A percentile compares a stretch with the other conserved stretches of the same genome.
Conservation (phyloP, 1,139 yeast genomes). For the Pichia inconspicua region DNA sequence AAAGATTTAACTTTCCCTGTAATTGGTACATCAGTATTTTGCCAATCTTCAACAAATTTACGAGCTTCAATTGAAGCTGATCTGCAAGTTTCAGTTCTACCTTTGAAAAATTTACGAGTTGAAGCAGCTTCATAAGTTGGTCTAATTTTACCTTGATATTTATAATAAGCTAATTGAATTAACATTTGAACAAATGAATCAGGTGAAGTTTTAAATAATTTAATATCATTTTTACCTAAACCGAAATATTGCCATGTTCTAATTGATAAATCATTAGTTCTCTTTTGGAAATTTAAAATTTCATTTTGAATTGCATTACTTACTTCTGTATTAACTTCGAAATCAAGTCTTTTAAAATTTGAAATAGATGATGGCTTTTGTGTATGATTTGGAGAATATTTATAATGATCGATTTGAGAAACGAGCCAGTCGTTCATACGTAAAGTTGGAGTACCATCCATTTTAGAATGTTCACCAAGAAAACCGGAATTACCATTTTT, state of each 20-base stretch:
- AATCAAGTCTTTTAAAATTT: slow-evolving; percentile 30
- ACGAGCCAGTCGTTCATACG: slow-evolving; percentile 75
- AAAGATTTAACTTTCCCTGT: slow-evolving; percentile 62
- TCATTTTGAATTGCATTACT: slow-evolving; percentile 44
- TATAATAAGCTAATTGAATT: slow-evolving; percentile 71
- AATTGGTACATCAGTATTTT: slow-evolving; percentile 44
- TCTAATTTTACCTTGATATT: slow-evolving; percentile 69
- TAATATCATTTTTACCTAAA: slow-evolving; percentile 64
- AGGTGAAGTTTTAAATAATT: slow-evolving; percentile 62
- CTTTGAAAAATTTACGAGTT: slow-evolving; percentile 79
- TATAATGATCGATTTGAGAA: slow-evolving; percentile 31
- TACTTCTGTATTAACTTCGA: slow-evolving; percentile 48
- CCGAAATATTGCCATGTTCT: slow-evolving; percentile 66
- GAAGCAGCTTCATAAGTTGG: slow-evolving; percentile 98
- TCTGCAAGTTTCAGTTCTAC: slow-evolving; percentile 96
- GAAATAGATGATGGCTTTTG: neutral
- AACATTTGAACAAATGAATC: slow-evolving; percentile 73
- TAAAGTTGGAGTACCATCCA: slow-evolving; percentile 97
- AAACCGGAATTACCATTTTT: slow-evolving; percentile 87
- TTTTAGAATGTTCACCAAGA: slow-evolving; percentile 92
- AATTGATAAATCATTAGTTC: slow-evolving; percentile 49
- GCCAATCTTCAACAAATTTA: slow-evolving; percentile 71
- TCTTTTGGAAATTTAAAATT: slow-evolving; percentile 41
- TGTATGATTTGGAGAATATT: slow-evolving; percentile 20
- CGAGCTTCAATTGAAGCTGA: slow-evolving; percentile 72